phyloP scores from a whole-genome alignment of 2,329 filamentous ascomycete genomes.

The Salinomyces thailandicus region DNA sequence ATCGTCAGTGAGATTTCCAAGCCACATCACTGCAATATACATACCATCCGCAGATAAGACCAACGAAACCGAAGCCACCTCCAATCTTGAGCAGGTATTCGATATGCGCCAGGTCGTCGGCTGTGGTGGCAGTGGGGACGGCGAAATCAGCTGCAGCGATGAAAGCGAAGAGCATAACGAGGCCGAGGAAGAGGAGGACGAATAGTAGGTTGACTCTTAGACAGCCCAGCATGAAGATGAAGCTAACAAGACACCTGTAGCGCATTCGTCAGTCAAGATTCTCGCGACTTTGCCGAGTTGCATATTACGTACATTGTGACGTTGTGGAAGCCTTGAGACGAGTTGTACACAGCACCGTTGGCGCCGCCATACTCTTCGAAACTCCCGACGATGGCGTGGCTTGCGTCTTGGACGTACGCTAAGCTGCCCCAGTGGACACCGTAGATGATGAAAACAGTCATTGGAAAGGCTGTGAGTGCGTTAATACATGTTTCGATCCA shows the following conservation, averaged over 20 bases:
- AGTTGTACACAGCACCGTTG: slow-evolving; percentile 12
- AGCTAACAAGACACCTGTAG: slow-evolving; percentile 15
- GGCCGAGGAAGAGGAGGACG: slow-evolving; percentile 15
- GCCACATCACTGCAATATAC: too few species aligned
- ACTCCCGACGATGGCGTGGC: slow-evolving; percentile 10
- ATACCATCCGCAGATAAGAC: slow-evolving; percentile 17
- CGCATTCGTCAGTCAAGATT: neutral
- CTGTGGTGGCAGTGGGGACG: slow-evolving; percentile 8
- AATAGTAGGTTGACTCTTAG: slow-evolving; percentile 19
- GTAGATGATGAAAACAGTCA: slow-evolving; percentile 21
- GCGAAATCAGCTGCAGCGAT: slow-evolving; percentile 21
- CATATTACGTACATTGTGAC: slow-evolving; percentile 12
- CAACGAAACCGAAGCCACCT: slow-evolving; percentile 20
- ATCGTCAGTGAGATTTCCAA: too few species aligned
- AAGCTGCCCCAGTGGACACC: slow-evolving; percentile 19
- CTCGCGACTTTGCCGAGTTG: neutral
- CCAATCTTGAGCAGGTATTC: slow-evolving; percentile 14
- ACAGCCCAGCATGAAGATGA: slow-evolving; percentile 17
- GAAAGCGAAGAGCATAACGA: slow-evolving; percentile 19
- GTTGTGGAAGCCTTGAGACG: slow-evolving; percentile 20
- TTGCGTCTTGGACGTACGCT: slow-evolving; percentile 18
- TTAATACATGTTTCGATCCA: too few species aligned
- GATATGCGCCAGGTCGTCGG: slow-evolving; percentile 14
- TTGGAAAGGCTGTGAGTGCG: slow-evolving; percentile 18
- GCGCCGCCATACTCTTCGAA: slow-evolving; percentile 11